Evolutionary conservation across 2,329 filamentous ascomycete species (phyloP), one percentile per base, ranked within the genome.

Genomic region (Cadophora sp.): DNA sequence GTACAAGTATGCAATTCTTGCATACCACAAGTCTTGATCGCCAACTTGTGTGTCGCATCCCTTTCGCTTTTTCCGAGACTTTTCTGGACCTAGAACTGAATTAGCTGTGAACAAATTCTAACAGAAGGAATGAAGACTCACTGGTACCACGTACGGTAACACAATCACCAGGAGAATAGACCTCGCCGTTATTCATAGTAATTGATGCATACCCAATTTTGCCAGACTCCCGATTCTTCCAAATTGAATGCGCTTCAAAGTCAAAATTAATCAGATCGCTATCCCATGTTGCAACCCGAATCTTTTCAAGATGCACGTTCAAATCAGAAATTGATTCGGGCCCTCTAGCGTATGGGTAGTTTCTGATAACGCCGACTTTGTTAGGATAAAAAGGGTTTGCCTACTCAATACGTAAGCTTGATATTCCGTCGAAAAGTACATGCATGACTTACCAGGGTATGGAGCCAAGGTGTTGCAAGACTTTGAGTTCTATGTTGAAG

Each of bases 151-250:
- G n/a, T 4, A 63, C 18, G 7, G 58, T 16, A 2, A 64, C 62
- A 30, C 16, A 64, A 16, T 64, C 62, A 8, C 62, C 62, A 36
- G 39, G 27, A 9, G 0, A 22, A 30, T 64, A 64, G 18, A 8
- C n/a, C 7, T 24, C 33, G 2, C 41, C 41, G 58, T 48, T 27
- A 8, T 39, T 39, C 36, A 64, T 24, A 4, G 6, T 33, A 1
- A n/a, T 41, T 16, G 62, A 47, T 33, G 62, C 51, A 50, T 48
- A 48, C 4, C 45, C 18, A 20, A 13, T 24, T 13, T 22, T 48
- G 45, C n/a, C 45, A 3, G 45, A 22, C 45, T 6, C 36, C 36
- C 36, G 36, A 39, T 48, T 48, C 3, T 24, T 48, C 45, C 18
- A 13, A 20, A 20, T 20, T 20, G n/a, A 48, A 48, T n/a, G 45